A percentile compares a stretch with the other conserved stretches of the same genome.
Conservation (phyloP, 768 basidiomycete genomes). For the Rubroboletus satanas region DNA sequence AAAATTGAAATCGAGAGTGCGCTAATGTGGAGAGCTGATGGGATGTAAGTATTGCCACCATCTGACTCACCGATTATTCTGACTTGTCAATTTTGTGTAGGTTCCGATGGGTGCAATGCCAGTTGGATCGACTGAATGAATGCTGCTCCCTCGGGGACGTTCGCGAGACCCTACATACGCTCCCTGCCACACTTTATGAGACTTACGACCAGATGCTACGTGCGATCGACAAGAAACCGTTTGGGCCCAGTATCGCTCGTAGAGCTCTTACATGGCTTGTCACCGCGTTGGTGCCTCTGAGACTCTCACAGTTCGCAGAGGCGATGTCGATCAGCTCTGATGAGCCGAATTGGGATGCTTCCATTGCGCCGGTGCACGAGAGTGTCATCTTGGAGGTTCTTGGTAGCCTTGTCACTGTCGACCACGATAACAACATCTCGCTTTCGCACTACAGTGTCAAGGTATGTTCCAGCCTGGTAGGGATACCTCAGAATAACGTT, state of each 20-base stretch:
- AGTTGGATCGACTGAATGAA: background rate
- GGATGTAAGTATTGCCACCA: background rate
- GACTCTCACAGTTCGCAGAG: background rate
- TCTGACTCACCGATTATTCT: background rate
- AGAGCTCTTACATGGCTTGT: background rate
- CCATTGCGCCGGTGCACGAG: background rate
- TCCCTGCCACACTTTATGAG: background rate
- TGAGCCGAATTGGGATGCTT: background rate
- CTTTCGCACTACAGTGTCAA: background rate
- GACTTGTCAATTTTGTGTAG: background rate
- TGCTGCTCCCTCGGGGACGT: background rate
- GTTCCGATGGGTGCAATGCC: background rate
- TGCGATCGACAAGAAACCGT: background rate
- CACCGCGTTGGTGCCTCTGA: background rate
- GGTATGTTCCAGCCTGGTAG: background rate
- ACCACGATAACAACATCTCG: background rate
- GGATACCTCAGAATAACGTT: background rate
- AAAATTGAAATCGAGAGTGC: background rate
- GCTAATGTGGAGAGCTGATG: background rate
- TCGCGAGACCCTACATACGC: background rate
- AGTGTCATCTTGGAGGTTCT: background rate
- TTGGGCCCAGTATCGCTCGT: background rate
- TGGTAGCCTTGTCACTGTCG: background rate
- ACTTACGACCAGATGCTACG: background rate
- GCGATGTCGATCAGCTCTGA: background rate